These are phyloP conservation scores for Stenocarpella maydis DNA, from an alignment of 2,329 filamentous ascomycete genomes.

Conservation along the genomic window DNA sequence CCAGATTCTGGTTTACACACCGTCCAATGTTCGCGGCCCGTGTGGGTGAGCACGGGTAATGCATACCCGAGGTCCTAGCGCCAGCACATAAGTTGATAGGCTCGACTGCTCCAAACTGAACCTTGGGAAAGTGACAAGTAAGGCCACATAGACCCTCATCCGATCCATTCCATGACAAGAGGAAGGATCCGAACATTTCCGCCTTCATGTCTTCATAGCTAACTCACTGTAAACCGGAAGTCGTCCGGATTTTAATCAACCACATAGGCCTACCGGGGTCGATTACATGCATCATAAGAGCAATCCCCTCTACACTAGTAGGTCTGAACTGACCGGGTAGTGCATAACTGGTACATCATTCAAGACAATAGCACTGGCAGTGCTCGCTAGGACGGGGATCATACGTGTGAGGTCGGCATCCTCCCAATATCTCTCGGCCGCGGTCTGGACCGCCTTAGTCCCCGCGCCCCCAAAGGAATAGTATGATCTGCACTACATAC, in stretches of 20 bases:
- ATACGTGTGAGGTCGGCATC: neutral
- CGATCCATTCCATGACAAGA: neutral
- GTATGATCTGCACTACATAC: too few species aligned
- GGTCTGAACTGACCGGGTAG: neutral
- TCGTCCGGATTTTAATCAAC: too few species aligned
- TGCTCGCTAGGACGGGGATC: neutral
- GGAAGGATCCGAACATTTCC: too few species aligned
- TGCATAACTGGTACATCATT: neutral
- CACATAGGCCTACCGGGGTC: too few species aligned
- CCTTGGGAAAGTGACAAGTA: neutral
- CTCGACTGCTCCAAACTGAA: neutral
- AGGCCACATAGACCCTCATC: neutral
- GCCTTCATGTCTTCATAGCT: too few species aligned
- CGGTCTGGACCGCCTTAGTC: too few species aligned
- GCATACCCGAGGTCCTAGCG: conserved; percentile 9
- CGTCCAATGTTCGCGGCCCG: conserved; percentile 1
- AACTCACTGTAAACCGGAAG: too few species aligned
- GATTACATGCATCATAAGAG: too few species aligned
- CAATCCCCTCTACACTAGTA: too few species aligned
- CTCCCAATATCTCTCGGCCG: neutral
- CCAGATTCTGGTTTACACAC: too few species aligned
- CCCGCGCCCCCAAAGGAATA: neutral
- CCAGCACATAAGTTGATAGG: neutral
- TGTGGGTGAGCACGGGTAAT: neutral
- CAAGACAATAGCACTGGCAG: neutral